phyloP scores from a whole-genome alignment of 805 yeast genomes.

The Kuraishia capsulata region DNA sequence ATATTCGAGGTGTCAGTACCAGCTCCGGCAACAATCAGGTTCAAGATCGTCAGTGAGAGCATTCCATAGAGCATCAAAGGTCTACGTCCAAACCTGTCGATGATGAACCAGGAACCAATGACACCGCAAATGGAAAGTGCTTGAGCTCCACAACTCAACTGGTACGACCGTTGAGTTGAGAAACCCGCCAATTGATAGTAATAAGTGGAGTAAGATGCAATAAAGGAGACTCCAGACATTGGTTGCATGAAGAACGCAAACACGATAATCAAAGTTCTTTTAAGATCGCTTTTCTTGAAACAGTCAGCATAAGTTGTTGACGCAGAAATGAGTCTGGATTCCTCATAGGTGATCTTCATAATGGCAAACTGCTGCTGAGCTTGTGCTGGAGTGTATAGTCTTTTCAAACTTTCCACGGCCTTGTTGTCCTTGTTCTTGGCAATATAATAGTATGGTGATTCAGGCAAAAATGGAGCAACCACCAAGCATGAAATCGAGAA shows the following conservation, averaged over 20 bases:
- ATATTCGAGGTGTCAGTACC: constrained; percentile 9
- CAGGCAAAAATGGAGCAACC: constrained; percentile 8
- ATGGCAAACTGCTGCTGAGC: constrained; percentile 7
- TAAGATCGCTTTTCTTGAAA: constrained; percentile 37
- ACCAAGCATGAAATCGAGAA: constrained; percentile 6
- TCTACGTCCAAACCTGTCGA: constrained; percentile 29
- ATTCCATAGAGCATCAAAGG: constrained; percentile 13
- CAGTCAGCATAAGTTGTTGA: constrained; percentile 36
- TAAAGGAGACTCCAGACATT: constrained; percentile 51
- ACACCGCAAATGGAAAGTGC: constrained; percentile 20
- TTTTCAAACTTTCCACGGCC: constrained; percentile 27
- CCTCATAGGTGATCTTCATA: constrained; percentile 6
- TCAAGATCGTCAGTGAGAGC: constrained; percentile 2
- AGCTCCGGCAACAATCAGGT: constrained; percentile 15
- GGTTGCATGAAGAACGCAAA: constrained; percentile 48
- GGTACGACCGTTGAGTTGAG: constrained; percentile 8
- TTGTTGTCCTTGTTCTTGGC: constrained; percentile 29
- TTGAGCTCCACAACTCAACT: constrained; percentile 20
- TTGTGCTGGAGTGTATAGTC: constrained; percentile 1
- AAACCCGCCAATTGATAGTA: constrained; percentile 10
- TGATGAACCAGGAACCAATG: constrained; percentile 31
- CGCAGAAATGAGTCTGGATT: constrained; percentile 33
- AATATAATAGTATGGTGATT: constrained; percentile 15
- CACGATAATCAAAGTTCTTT: constrained; percentile 38
- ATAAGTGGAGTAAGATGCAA: constrained; percentile 53